phyloP scores from a whole-genome alignment of 176 grass and related monocot genomes.

The Paspalum notatum region DNA sequence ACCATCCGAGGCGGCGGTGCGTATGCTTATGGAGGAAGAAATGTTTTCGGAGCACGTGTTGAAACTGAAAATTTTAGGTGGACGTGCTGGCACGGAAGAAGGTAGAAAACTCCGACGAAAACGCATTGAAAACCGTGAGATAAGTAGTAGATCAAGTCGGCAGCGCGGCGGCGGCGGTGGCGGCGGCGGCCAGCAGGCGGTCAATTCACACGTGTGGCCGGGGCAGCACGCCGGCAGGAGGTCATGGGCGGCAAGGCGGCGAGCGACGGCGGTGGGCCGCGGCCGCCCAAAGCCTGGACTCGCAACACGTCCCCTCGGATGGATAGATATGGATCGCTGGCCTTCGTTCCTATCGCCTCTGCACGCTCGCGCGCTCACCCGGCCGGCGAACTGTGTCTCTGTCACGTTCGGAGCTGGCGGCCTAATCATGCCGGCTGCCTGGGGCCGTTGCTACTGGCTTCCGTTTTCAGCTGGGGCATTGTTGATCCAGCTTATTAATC shows the following conservation, averaged over 20 bases:
- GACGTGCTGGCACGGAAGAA: background rate
- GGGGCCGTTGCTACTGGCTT: too few relatives aligned
- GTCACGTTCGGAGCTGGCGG: too few relatives aligned
- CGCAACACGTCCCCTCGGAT: conserved; percentile 12
- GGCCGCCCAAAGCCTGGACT: background rate
- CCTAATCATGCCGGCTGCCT: too few relatives aligned
- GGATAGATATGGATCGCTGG: too few relatives aligned
- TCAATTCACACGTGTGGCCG: conserved; percentile 26
- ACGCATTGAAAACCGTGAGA: background rate
- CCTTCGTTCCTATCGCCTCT: conserved; percentile 16
- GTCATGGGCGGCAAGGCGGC: conserved; percentile 2
- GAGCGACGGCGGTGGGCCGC: background rate
- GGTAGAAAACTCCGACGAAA: background rate
- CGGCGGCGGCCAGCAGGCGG: background rate
- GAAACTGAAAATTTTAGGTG: background rate
- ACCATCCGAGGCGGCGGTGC: too few relatives aligned
- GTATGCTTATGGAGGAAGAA: background rate
- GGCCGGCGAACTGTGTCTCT: background rate
- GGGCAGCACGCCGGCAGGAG: background rate
- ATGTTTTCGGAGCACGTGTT: background rate
- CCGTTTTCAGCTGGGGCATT: too few relatives aligned
- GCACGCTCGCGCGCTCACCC: too few relatives aligned
- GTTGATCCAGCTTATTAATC: too few relatives aligned
- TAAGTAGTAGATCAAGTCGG: background rate
- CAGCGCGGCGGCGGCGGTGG: background rate